A percentile compares a stretch with the other conserved stretches of the same genome.
Evolutionary conservation across 306 rosid genomes (phyloP).

Genomic region (Lagenaria siceraria): DNA sequence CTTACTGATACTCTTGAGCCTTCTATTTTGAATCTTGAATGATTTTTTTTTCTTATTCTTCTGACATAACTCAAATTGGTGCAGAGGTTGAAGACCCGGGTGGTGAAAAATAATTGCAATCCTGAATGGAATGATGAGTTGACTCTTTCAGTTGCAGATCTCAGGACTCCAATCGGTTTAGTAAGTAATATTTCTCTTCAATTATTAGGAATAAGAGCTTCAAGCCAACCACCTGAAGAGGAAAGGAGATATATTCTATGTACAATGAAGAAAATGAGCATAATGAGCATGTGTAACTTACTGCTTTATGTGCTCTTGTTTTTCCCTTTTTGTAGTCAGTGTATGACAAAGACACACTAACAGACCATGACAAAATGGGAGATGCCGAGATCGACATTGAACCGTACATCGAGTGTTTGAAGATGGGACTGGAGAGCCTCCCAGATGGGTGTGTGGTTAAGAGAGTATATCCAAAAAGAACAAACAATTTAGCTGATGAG

Average conservation of each 20-base stretch:
- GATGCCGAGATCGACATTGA: conserved; percentile 62
- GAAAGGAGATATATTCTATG: not conserved
- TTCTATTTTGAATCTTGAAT: not conserved
- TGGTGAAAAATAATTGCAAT: conserved; percentile 42
- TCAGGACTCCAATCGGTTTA: conserved; percentile 32
- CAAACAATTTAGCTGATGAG: conserved; percentile 48
- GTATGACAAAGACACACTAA: conserved; percentile 61
- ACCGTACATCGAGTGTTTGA: conserved; percentile 38
- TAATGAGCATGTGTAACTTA: not conserved
- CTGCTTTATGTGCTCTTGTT: not conserved
- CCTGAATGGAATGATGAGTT: conserved; percentile 80
- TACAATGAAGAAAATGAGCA: not conserved
- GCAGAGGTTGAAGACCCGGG: conserved; percentile 62
- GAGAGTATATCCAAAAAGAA: conserved; percentile 38
- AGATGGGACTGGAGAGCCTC: conserved; percentile 30
- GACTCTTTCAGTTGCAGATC: conserved; percentile 42
- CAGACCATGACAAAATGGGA: conserved; percentile 73
- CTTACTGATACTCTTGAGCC: not conserved
- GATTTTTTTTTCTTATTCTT: not conserved
- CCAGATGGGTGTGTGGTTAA: conserved; percentile 52
- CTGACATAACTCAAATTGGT: not conserved
- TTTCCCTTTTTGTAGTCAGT: conserved; percentile 27
- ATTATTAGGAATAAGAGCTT: not conserved
- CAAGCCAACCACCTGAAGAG: not conserved
- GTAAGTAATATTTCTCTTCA: conserved; percentile 24